Evolutionary conservation across 108 stramenopile species (phyloP).

Genomic region (Aurantiochytrium sp.): DNA sequence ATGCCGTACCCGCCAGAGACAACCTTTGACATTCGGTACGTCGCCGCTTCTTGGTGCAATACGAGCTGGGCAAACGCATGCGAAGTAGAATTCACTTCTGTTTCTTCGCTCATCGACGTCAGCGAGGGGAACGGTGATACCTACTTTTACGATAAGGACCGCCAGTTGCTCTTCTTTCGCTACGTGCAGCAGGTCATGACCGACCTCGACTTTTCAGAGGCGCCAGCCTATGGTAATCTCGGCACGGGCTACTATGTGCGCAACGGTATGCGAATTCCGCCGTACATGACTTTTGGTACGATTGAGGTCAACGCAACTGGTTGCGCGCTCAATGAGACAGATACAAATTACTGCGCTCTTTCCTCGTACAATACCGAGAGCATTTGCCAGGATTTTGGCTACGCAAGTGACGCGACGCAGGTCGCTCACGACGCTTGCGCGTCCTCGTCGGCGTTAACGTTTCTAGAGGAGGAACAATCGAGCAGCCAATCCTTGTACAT

Average conservation of each 20-base stretch:
- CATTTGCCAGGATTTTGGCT: background rate
- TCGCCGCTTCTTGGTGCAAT: background rate
- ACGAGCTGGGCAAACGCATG: background rate
- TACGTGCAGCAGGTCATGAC: background rate
- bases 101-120: background rate
- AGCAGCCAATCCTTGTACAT: too few relatives aligned
- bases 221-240: background rate
- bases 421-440: too few relatives aligned
- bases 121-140: background rate
- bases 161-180: background rate
- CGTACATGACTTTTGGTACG: background rate
- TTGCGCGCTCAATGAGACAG: background rate
- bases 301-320: background rate
- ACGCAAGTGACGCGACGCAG: too few relatives aligned
- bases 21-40: background rate
- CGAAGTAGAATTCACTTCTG: background rate
- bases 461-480: too few relatives aligned
- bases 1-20: background rate
- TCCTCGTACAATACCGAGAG: background rate
- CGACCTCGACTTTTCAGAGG: background rate
- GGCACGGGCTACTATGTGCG: background rate
- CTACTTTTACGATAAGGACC: background rate
- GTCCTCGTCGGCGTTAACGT: too few relatives aligned
- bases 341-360: background rate
- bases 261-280: background rate